Conservation (phyloP, 176 grass and related monocot genomes). For the Rhynchospora tenuis region DNA sequence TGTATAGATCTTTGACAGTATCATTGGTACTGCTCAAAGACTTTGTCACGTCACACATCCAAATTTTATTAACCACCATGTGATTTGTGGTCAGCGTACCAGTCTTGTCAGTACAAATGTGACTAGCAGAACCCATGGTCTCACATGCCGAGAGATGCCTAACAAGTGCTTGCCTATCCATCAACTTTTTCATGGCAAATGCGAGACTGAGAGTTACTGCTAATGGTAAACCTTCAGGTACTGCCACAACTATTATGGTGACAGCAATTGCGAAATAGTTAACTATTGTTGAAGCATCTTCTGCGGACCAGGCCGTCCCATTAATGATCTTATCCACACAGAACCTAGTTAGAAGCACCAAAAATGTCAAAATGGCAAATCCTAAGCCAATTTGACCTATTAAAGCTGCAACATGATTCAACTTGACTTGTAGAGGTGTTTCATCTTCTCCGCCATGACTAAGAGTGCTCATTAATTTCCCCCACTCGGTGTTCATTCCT, state of each 20-base stretch:
- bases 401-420: slow-evolving; percentile 74
- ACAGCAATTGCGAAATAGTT: slow-evolving; percentile 83
- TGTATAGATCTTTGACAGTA: slow-evolving; percentile 32
- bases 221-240: slow-evolving; percentile 84
- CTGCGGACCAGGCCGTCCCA: slow-evolving; percentile 49
- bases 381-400: slow-evolving; percentile 77
- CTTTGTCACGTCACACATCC: slow-evolving; percentile 49
- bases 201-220: slow-evolving; percentile 91
- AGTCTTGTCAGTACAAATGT: slow-evolving; percentile 94
- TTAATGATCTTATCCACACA: slow-evolving; percentile 43
- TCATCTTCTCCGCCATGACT: slow-evolving; percentile 65
- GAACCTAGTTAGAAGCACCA: slow-evolving; percentile 58
- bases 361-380: slow-evolving; percentile 75
- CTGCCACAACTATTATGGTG: slow-evolving; percentile 85
- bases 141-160: slow-evolving; percentile 87
- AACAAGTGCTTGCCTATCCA: slow-evolving; percentile 77
- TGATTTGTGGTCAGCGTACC: slow-evolving; percentile 94
- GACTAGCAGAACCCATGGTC: slow-evolving; percentile 88
- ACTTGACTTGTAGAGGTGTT: slow-evolving; percentile 92
- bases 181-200: slow-evolving; percentile 97
- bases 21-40: slow-evolving; percentile 27
- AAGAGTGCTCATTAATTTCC: slow-evolving; percentile 67
- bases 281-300: slow-evolving; percentile 69
- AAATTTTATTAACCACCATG: slow-evolving; percentile 81
- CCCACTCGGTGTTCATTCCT: slow-evolving; percentile 86